A percentile compares a stretch with the other conserved stretches of the same genome.
Evolutionary conservation across 345 rosid species (phyloP).

Genomic region (Brassica cretica): DNA sequence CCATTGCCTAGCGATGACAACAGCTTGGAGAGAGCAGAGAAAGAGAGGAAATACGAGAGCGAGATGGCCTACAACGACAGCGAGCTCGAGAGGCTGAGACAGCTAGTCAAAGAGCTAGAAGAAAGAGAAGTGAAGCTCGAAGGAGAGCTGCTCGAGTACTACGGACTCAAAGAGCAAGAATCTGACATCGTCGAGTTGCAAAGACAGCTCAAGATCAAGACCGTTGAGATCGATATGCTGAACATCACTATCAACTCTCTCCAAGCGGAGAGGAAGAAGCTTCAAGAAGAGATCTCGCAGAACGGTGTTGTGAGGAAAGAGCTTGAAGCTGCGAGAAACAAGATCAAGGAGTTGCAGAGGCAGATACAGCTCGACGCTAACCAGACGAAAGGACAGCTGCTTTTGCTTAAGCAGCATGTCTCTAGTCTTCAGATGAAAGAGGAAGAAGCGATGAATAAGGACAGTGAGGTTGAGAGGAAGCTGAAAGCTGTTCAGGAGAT

Average conservation of each 20-base stretch:
- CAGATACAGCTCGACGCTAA: constrained; percentile 93
- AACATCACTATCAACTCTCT: constrained; percentile 82
- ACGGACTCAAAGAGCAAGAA: constrained; percentile 93
- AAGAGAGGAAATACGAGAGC: constrained; percentile 56
- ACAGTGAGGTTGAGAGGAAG: constrained; percentile 68
- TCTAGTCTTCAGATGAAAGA: constrained; percentile 78
- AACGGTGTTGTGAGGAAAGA: constrained; percentile 61
- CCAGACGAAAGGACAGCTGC: constrained; percentile 88
- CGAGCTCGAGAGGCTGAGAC: constrained; percentile 73
- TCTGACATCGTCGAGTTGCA: constrained; percentile 68
- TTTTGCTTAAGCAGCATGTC: constrained; percentile 91
- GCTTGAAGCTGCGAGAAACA: constrained; percentile 75
- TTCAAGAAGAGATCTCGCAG: constrained; percentile 68
- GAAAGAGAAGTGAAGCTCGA: constrained; percentile 96
- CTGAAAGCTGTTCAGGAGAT: constrained; percentile 68
- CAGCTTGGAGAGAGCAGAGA: constrained; percentile 53
- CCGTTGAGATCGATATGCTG: constrained; percentile 88
- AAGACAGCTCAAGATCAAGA: constrained; percentile 92
- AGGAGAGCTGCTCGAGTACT: constrained; percentile 89
- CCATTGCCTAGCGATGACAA: constrained; percentile 53
- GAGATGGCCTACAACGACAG: constrained; percentile 75
- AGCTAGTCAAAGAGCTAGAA: constrained; percentile 74
- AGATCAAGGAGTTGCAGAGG: constrained; percentile 85
- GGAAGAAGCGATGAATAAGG: constrained; percentile 75
- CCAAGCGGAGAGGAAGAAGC: constrained; percentile 85